These are phyloP conservation scores for Simmondsia chinensis DNA, from an alignment of 148 eudicot genomes.

Conservation along the genomic window DNA sequence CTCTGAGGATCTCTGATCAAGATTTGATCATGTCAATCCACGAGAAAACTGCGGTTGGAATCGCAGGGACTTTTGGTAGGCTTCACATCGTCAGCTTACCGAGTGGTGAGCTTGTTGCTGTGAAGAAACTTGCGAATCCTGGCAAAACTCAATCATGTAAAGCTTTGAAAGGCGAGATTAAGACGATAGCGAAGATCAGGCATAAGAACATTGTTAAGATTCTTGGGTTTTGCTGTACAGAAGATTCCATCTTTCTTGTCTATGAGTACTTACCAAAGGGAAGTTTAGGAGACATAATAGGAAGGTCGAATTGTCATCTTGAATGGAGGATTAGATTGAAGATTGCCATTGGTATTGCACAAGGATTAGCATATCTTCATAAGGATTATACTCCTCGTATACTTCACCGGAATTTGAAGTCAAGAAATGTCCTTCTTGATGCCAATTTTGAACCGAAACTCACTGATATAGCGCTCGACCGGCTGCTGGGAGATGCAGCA, in stretches of 20 bases:
- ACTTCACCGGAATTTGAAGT: slow-evolving; percentile 61
- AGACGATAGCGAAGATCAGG: slow-evolving; percentile 74
- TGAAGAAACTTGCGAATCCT: slow-evolving; percentile 50
- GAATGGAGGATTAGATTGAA: slow-evolving; percentile 60
- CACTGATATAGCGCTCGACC: slow-evolving; percentile 69
- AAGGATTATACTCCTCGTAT: slow-evolving; percentile 63
- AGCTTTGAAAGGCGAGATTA: slow-evolving; percentile 55
- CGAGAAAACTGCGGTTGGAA: slow-evolving; percentile 46
- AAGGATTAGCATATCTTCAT: slow-evolving; percentile 79
- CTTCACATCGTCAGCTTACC: slow-evolving; percentile 64
- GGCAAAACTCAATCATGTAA: slow-evolving; percentile 47
- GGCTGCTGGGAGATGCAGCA: slow-evolving; percentile 47
- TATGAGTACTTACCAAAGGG: slow-evolving; percentile 63
- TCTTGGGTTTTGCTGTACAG: slow-evolving; percentile 58
- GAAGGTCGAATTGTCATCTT: slow-evolving; percentile 32
- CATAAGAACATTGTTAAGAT: slow-evolving; percentile 68
- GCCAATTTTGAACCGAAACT: slow-evolving; percentile 67
- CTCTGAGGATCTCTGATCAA: slow-evolving; percentile 61
- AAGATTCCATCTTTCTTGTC: slow-evolving; percentile 54
- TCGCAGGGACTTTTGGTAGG: slow-evolving; percentile 50
- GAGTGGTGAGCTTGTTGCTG: slow-evolving; percentile 71
- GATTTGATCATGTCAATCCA: slow-evolving; percentile 61
- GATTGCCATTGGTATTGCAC: slow-evolving; percentile 81
- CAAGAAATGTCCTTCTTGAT: slow-evolving; percentile 64
- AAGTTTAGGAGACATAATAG: slow-evolving; percentile 68